A percentile compares a stretch with the other conserved stretches of the same genome.
These are phyloP conservation scores for Leucocoprinus leucothites DNA, from an alignment of 768 basidiomycete species.

Conservation along the genomic window DNA sequence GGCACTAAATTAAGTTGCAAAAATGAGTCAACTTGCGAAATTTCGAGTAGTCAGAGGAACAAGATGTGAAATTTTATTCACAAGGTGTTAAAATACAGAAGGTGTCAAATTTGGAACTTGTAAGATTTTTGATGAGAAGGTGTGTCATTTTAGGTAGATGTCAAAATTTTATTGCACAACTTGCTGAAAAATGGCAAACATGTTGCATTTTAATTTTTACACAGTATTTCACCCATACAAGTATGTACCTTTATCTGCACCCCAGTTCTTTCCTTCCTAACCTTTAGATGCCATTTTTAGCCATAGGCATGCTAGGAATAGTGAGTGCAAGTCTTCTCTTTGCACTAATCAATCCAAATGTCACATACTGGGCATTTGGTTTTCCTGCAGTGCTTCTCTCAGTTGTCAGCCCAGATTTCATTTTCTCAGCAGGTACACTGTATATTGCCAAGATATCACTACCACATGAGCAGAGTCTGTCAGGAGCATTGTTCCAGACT, in stretches of 20 bases:
- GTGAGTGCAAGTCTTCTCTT: slow-evolving; percentile 59
- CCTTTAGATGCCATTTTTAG: slow-evolving; percentile 2
- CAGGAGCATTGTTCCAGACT: slow-evolving; percentile 76
- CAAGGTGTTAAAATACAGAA: no score
- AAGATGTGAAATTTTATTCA: no score
- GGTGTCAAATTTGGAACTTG: no score
- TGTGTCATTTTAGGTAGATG: no score
- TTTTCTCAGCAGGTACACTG: slow-evolving; percentile 68
- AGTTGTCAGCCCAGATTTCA: slow-evolving; percentile 78
- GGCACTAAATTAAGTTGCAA: no score
- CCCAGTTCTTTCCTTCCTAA: background rate
- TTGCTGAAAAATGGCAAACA: no score
- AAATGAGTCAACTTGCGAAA: no score
- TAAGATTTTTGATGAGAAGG: no score
- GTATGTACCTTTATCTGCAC: slow-evolving; percentile 32
- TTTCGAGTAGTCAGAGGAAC: no score
- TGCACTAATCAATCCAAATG: slow-evolving; percentile 56
- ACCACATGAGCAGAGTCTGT: slow-evolving; percentile 72
- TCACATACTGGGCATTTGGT: slow-evolving; percentile 71
- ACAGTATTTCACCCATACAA: slow-evolving; percentile 54
- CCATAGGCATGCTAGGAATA: slow-evolving; percentile 57
- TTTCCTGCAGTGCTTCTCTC: slow-evolving; percentile 65
- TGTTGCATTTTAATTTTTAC: no score
- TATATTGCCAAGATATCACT: slow-evolving; percentile 68
- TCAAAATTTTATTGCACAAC: no score